A percentile compares a stretch with the other conserved stretches of the same genome.
Evolutionary conservation across 495 filamentous ascomycete species (phyloP).

Genomic region (Amphirosellinia nigrospora): DNA sequence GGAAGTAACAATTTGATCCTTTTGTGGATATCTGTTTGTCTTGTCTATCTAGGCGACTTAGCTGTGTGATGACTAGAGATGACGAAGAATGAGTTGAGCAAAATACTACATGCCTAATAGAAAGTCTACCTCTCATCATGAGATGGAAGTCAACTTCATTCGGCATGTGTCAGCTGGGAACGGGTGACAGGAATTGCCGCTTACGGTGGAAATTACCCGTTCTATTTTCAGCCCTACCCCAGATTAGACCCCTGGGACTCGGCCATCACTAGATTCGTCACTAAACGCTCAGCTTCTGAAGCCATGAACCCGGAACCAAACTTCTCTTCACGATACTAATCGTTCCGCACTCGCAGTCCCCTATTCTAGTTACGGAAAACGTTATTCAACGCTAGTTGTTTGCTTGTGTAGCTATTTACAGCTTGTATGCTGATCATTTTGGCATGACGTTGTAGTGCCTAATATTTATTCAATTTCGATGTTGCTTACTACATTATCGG

Average conservation of each 20-base stretch:
- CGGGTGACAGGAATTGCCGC: slow-evolving; percentile 8
- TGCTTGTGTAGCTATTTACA: not conserved
- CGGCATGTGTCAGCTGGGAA: slow-evolving; percentile 1
- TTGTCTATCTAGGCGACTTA: not conserved
- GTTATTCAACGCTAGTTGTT: too few relatives aligned
- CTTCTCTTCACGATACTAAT: not conserved
- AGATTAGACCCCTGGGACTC: slow-evolving; percentile 16
- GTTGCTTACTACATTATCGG: slow-evolving; percentile 14
- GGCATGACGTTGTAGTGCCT: not conserved
- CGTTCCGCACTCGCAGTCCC: not conserved
- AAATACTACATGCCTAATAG: not conserved
- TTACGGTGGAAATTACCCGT: slow-evolving; percentile 15
- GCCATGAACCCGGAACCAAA: slow-evolving; percentile 7
- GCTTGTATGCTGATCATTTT: not conserved
- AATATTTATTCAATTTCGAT: not conserved
- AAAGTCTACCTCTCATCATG: not conserved
- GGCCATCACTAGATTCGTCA: not conserved
- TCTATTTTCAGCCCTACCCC: slow-evolving; percentile 28
- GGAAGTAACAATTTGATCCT: slow-evolving; percentile 5
- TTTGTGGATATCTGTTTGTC: not conserved
- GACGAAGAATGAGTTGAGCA: not conserved
- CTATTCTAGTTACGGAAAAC: not conserved
- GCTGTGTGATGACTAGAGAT: not conserved
- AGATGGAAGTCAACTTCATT: not conserved
- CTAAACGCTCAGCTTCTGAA: slow-evolving; percentile 11